A percentile compares a stretch with the other conserved stretches of the same genome.
phyloP scores from a whole-genome alignment of 2,329 filamentous ascomycete species.

The Parastagonospora avenae region DNA sequence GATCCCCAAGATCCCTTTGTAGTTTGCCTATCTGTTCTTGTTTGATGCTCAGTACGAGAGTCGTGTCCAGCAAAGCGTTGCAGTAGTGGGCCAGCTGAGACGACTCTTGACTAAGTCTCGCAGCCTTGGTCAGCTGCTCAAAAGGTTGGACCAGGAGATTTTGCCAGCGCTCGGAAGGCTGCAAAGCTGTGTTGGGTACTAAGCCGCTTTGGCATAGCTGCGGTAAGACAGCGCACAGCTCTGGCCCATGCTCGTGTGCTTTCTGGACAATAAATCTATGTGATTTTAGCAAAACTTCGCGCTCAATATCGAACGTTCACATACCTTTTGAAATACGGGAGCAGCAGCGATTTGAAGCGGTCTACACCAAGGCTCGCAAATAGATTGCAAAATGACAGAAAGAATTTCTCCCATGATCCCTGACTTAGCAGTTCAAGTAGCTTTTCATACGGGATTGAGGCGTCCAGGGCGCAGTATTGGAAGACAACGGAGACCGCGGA shows the following conservation, averaged over 20 bases:
- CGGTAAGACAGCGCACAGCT: slow-evolving; percentile 40
- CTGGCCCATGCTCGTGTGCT: slow-evolving; percentile 36
- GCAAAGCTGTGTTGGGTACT: slow-evolving; percentile 22
- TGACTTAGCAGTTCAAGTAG: slow-evolving; percentile 68
- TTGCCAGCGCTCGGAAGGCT: slow-evolving; percentile 38
- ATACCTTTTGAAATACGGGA: slow-evolving; percentile 80
- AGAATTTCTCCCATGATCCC: slow-evolving; percentile 71
- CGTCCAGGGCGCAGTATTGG: slow-evolving; percentile 78
- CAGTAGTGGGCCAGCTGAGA: slow-evolving; percentile 27
- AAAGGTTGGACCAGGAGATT: slow-evolving; percentile 68
- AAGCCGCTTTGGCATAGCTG: slow-evolving; percentile 28
- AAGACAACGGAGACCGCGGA: slow-evolving; percentile 67
- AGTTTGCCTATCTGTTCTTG: slow-evolving; percentile 26
- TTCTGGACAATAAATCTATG: slow-evolving; percentile 69
- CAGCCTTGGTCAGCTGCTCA: slow-evolving; percentile 53
- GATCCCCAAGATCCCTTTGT: slow-evolving; percentile 22
- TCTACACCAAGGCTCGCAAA: slow-evolving; percentile 74
- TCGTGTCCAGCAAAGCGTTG: slow-evolving; percentile 37
- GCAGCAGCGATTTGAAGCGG: slow-evolving; percentile 78
- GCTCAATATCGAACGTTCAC: not conserved
- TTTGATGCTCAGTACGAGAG: slow-evolving; percentile 26
- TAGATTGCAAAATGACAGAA: slow-evolving; percentile 83
- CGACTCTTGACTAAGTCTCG: slow-evolving; percentile 7
- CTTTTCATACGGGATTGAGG: slow-evolving; percentile 72
- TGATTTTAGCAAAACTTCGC: slow-evolving; percentile 24